These are phyloP conservation scores for Papiliotrema terrestris DNA, from an alignment of 1,284 basidiomycete species.

Conservation along the genomic window DNA sequence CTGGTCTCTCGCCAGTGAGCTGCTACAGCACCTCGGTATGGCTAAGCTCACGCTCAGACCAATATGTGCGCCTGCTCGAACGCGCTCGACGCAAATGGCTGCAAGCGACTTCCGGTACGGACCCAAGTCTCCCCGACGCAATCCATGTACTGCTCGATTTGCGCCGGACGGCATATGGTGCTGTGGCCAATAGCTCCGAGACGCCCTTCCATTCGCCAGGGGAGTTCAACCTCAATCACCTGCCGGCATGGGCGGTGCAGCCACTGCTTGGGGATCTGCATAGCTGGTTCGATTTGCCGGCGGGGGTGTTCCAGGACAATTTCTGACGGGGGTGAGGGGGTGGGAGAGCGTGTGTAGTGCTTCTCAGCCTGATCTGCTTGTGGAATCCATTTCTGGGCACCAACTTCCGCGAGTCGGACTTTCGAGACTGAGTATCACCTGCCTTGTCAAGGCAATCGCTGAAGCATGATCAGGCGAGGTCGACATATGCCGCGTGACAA, in stretches of 20 bases:
- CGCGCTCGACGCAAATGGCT: constrained; percentile 46
- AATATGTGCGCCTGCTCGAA: constrained; percentile 46
- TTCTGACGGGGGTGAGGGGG: too few relatives aligned
- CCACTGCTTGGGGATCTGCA: constrained; percentile 45
- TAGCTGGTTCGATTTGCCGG: constrained; percentile 46
- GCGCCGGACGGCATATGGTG: constrained; percentile 45
- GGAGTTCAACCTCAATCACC: constrained; percentile 31
- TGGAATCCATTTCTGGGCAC: too few relatives aligned
- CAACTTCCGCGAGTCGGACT: too few relatives aligned
- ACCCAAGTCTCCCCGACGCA: constrained; percentile 43
- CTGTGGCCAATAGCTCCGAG: constrained; percentile 33
- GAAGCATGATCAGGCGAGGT: too few relatives aligned
- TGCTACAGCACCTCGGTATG: not conserved
- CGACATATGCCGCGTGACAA: too few relatives aligned
- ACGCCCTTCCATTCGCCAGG: constrained; percentile 37
- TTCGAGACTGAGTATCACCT: too few relatives aligned
- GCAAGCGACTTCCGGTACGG: constrained; percentile 17
- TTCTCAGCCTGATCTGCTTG: too few relatives aligned
- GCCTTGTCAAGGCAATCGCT: too few relatives aligned
- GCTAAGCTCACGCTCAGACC: constrained; percentile 24
- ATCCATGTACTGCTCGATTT: constrained; percentile 48
- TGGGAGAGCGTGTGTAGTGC: too few relatives aligned
- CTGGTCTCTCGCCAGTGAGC: constrained; percentile 45
- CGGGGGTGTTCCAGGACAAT: constrained; percentile 28
- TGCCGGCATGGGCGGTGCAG: constrained; percentile 46